Evolutionary conservation across 805 yeast genomes (phyloP).

Genomic region (Saccharomyces mikatae): DNA sequence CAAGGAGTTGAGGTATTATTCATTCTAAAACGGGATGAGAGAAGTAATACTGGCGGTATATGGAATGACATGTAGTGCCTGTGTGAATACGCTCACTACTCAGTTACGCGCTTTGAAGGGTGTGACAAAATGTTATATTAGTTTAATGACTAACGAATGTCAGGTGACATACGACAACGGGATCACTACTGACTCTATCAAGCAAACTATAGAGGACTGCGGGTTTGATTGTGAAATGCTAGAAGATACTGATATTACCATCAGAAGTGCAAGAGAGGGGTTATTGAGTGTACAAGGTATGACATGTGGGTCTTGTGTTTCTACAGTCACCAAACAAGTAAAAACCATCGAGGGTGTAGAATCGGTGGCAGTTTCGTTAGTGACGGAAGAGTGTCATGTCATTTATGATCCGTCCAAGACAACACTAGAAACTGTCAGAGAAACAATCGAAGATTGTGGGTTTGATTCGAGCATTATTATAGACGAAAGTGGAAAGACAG

Average conservation of each 20-base stretch:
- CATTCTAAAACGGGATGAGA: constrained; percentile 4
- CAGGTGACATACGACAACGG: constrained; percentile 40
- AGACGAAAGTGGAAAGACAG: not conserved
- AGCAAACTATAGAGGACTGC: constrained; percentile 57
- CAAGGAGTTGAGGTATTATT: not conserved
- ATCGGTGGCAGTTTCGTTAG: constrained; percentile 55
- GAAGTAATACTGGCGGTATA: constrained; percentile 22
- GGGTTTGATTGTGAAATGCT: constrained; percentile 51
- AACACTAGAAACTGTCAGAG: constrained; percentile 34
- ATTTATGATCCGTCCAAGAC: constrained; percentile 34
- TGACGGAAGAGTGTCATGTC: constrained; percentile 67
- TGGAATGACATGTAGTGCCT: constrained; percentile 94
- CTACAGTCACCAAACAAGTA: constrained; percentile 54
- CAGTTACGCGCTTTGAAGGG: constrained; percentile 43
- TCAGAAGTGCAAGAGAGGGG: not conserved
- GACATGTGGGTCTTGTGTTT: constrained; percentile 87
- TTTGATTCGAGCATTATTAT: constrained; percentile 41
- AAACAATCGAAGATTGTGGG: constrained; percentile 67
- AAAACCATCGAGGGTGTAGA: constrained; percentile 42
- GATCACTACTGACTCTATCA: constrained; percentile 31
- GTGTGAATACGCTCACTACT: constrained; percentile 58
- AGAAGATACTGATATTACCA: constrained; percentile 1
- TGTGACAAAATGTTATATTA: constrained; percentile 50
- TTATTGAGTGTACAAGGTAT: constrained; percentile 46
- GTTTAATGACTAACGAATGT: constrained; percentile 71